phyloP scores from a whole-genome alignment of 208 protist genomes.

The Leishmania mexicana region DNA sequence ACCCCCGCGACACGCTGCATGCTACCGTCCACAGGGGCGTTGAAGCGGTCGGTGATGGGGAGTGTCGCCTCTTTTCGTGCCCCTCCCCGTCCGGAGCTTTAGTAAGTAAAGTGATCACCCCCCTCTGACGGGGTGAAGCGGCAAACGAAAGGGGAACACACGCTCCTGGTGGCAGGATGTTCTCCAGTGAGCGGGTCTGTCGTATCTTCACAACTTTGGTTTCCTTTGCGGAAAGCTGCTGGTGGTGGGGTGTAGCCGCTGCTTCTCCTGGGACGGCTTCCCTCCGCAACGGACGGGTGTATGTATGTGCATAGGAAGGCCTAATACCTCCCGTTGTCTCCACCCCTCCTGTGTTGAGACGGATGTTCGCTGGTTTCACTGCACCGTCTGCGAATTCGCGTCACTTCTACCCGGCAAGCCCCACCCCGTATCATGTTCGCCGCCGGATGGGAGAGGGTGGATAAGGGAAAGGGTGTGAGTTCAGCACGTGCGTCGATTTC shows the following conservation, averaged over 20 bases:
- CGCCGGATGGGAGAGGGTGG: not conserved
- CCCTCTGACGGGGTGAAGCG: no score
- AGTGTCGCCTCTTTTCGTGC: no score
- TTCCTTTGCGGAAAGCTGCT: no score
- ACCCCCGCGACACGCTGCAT: no score
- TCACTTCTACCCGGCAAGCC: not conserved
- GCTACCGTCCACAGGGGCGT: no score
- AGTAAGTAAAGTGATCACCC: no score
- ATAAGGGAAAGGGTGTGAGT: not conserved
- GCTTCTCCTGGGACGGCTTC: not conserved
- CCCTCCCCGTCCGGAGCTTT: no score
- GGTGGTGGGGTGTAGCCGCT: not conserved
- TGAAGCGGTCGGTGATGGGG: no score
- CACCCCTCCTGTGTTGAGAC: not conserved
- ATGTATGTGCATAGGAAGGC: not conserved
- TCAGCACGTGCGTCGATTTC: not conserved
- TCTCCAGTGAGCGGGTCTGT: no score
- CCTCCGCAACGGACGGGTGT: not conserved
- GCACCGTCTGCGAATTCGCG: not conserved
- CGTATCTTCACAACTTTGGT: no score
- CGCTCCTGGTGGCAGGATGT: no score
- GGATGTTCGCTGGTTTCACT: not conserved
- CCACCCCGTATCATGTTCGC: not conserved
- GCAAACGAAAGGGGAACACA: no score
- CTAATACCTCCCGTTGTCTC: not conserved